phyloP scores from a whole-genome alignment of 2,329 filamentous ascomycete genomes.

The Cladophialophora bantiana region DNA sequence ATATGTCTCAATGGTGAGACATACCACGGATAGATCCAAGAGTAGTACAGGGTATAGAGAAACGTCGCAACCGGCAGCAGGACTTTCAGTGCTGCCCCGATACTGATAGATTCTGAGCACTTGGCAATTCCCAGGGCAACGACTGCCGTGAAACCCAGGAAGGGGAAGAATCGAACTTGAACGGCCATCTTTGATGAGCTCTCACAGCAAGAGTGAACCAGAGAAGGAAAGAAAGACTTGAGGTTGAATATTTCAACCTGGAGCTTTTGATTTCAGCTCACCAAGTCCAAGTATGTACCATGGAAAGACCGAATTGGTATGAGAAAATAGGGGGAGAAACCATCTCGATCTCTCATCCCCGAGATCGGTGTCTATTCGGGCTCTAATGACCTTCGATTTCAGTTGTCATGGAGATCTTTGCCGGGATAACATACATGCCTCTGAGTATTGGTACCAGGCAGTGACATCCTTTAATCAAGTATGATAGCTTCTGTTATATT shows the following conservation, averaged over 20 bases:
- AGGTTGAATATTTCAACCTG: background rate
- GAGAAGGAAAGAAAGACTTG: background rate
- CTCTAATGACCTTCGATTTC: no score
- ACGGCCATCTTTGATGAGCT: constrained; percentile 11
- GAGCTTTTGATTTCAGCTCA: no score
- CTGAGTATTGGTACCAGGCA: no score
- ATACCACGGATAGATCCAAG: constrained; percentile 61
- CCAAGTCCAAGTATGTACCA: no score
- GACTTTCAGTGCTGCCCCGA: constrained; percentile 7
- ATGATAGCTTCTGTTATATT: no score
- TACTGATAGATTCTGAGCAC: constrained; percentile 1
- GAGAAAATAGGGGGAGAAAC: no score
- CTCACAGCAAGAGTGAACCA: background rate
- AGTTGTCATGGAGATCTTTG: no score
- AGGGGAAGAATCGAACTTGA: constrained; percentile 20
- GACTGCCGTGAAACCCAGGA: background rate
- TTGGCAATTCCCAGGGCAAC: background rate
- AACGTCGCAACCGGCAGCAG: constrained; percentile 14
- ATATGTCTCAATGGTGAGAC: constrained; percentile 65
- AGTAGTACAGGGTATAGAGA: constrained; percentile 34
- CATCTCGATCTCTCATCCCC: no score
- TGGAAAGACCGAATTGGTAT: no score
- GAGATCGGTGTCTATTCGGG: no score
- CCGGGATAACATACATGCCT: no score
- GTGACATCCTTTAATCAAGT: no score